phyloP scores from a whole-genome alignment of 208 protist genomes.

The Porcisia deanei region DNA sequence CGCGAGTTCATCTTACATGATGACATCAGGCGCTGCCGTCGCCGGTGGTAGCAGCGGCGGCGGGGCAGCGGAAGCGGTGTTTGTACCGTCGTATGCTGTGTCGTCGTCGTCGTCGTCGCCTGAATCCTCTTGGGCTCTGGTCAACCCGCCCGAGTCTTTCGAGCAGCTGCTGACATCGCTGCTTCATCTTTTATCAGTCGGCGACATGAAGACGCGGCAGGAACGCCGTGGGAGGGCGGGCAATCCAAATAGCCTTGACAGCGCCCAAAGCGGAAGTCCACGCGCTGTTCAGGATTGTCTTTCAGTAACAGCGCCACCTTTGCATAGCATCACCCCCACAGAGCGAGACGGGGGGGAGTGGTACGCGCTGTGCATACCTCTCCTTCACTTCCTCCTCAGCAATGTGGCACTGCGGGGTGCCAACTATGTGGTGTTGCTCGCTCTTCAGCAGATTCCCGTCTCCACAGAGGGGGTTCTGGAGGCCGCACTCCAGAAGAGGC shows the following conservation, averaged over 20 bases:
- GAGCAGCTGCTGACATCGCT: conserved; percentile 26
- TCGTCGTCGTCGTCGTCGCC: background rate
- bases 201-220: background rate
- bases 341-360: conserved; percentile 11
- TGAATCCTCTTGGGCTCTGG: background rate
- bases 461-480: conserved; percentile 31
- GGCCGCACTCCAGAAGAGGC: conserved; percentile 15
- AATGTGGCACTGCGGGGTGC: conserved; percentile 22
- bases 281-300: background rate
- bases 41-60: conserved; percentile 1
- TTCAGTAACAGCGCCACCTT: conserved; percentile 1
- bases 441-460: conserved; percentile 29
- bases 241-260: background rate
- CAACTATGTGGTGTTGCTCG: conserved; percentile 31
- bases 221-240: background rate
- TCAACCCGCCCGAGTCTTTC: conserved; percentile 4
- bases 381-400: conserved; percentile 31
- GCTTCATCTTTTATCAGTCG: conserved; percentile 8
- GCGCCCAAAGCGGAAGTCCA: background rate
- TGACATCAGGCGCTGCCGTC: conserved; percentile 1
- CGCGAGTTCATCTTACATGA: conserved; percentile 20
- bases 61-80: background rate
- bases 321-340: background rate
- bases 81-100: background rate
- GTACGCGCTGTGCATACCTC: conserved; percentile 24